Evolutionary conservation across 768 basidiomycete species (phyloP).

Genomic region (Collybia nuda): DNA sequence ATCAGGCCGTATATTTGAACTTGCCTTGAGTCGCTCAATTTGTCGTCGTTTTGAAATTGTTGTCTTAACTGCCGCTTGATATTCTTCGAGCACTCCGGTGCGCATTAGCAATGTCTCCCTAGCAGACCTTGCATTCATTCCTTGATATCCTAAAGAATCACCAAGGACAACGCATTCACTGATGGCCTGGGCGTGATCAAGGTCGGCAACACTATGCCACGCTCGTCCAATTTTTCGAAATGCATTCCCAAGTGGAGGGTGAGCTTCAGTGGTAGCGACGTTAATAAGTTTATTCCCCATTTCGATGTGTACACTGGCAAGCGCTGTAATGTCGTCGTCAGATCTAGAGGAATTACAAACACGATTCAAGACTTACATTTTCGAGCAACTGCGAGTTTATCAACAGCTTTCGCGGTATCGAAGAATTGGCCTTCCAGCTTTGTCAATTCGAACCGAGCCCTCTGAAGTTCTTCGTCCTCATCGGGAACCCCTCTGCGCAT

Average conservation of each 20-base stretch:
- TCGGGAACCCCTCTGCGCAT: conserved; percentile 83
- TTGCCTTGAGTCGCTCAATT: conserved; percentile 86
- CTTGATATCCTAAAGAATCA: conserved; percentile 96
- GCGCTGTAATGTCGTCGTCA: conserved; percentile 42
- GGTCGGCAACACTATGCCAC: conserved; percentile 85
- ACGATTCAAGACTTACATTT: conserved; percentile 53
- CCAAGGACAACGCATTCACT: conserved; percentile 95
- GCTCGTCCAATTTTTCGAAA: conserved; percentile 83
- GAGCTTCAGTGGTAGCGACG: conserved; percentile 86
- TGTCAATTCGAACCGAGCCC: conserved; percentile 88
- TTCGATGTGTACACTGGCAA: conserved; percentile 79
- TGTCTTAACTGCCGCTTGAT: conserved; percentile 88
- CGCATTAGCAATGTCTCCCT: conserved; percentile 93
- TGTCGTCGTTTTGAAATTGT: conserved; percentile 91
- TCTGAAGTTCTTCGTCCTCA: conserved; percentile 91
- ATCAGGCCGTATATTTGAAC: conserved; percentile 81
- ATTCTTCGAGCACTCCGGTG: conserved; percentile 89
- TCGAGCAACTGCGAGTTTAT: conserved; percentile 76
- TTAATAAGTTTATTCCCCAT: conserved; percentile 93
- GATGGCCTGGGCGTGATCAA: conserved; percentile 88
- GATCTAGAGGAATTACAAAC: conserved; percentile 1
- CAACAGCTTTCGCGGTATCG: conserved; percentile 88
- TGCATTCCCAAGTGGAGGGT: conserved; percentile 81
- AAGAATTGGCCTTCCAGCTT: conserved; percentile 92
- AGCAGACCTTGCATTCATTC: conserved; percentile 94